Evolutionary conservation across 208 protist species (phyloP).

Genomic region (Trypanosoma scelopori): DNA sequence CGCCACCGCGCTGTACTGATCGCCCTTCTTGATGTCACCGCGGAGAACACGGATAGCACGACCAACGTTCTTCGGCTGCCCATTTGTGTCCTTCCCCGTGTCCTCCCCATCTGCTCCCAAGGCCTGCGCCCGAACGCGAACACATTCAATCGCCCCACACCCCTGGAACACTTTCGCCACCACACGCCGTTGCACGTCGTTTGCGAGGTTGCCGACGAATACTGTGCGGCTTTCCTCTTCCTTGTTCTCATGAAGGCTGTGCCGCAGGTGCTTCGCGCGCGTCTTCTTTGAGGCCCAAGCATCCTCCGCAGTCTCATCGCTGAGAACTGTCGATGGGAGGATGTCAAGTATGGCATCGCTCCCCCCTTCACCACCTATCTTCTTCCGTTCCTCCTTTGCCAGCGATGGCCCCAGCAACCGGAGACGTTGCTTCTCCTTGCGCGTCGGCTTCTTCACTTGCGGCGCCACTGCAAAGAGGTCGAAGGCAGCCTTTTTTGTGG

Average conservation of each 20-base stretch:
- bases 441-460: slow-evolving; percentile 81
- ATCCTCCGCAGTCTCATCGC: slow-evolving; percentile 22
- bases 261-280: slow-evolving; percentile 53
- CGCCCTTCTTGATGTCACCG: slow-evolving; percentile 83
- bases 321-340: slow-evolving; percentile 54
- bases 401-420: slow-evolving; percentile 26
- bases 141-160: slow-evolving; percentile 73
- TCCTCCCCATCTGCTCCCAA: slow-evolving; percentile 35
- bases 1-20: slow-evolving; percentile 73
- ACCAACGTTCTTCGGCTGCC: slow-evolving; percentile 50
- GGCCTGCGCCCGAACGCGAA: slow-evolving; percentile 78
- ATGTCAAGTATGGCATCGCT: slow-evolving; percentile 15
- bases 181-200: slow-evolving; percentile 66
- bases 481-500: slow-evolving; percentile 64
- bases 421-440: slow-evolving; percentile 70
- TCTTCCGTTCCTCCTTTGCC: slow-evolving; percentile 23
- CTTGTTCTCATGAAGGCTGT: slow-evolving; percentile 77
- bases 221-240: slow-evolving; percentile 88
- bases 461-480: slow-evolving; percentile 83
- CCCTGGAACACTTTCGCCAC: slow-evolving; percentile 81
- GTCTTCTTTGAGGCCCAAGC: neutral
- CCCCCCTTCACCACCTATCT: neutral
- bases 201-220: slow-evolving; percentile 89
- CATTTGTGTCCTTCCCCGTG: slow-evolving; percentile 10
- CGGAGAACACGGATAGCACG: slow-evolving; percentile 84